Conservation (phyloP, 1,284 basidiomycete genomes). For the Ustilago vetiveriae region DNA sequence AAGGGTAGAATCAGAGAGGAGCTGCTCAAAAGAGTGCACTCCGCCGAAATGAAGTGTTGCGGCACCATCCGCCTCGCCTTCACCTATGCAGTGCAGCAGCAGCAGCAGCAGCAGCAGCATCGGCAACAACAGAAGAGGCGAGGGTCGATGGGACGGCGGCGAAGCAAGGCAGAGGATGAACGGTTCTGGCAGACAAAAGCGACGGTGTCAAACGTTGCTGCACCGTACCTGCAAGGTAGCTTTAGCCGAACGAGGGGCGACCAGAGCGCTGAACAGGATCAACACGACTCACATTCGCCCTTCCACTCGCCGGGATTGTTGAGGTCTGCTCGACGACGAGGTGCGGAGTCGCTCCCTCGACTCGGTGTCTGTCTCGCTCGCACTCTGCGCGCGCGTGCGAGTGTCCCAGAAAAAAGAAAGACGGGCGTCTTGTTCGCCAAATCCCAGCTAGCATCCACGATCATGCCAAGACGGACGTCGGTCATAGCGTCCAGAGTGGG, state of each 20-base stretch:
- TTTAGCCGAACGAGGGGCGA: slow-evolving; percentile 23
- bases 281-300: too few relatives aligned
- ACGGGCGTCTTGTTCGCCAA: too few relatives aligned
- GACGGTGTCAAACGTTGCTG: slow-evolving; percentile 26
- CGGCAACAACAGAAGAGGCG: too few relatives aligned
- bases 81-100: neutral
- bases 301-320: neutral
- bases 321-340: neutral
- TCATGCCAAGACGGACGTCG: neutral
- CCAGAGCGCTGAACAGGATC: too few relatives aligned
- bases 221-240: slow-evolving; percentile 27
- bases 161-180: too few relatives aligned
- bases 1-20: neutral
- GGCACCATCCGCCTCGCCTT: neutral
- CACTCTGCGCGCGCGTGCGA: too few relatives aligned
- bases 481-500: neutral
- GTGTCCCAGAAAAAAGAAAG: too few relatives aligned
- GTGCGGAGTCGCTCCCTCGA: neutral
- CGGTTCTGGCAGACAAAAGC: too few relatives aligned
- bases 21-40: neutral
- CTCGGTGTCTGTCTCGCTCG: too few relatives aligned
- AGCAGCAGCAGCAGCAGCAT: too few relatives aligned
- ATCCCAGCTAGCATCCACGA: too few relatives aligned
- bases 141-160: too few relatives aligned
- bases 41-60: neutral